These are phyloP conservation scores for Podospora comata DNA, from an alignment of 495 filamentous ascomycete species.

Conservation along the genomic window DNA sequence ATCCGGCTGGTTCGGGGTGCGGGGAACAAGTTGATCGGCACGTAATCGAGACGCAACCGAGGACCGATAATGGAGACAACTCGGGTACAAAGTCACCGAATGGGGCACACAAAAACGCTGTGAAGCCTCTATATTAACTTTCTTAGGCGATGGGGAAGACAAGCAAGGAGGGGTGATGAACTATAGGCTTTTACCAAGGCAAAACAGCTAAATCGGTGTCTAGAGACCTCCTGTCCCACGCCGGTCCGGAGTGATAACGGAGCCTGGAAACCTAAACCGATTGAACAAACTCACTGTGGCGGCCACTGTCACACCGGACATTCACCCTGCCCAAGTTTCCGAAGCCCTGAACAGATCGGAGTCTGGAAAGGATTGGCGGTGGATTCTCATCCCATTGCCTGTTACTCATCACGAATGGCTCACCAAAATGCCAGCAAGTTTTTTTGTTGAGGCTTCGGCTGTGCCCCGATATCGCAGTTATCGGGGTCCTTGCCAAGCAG, in stretches of 20 bases:
- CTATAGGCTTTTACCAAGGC: background rate
- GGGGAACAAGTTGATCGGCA: conserved; percentile 24
- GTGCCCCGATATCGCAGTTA: background rate
- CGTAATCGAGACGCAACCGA: conserved; percentile 23
- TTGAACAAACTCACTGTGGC: background rate
- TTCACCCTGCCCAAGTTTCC: background rate
- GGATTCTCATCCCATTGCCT: background rate
- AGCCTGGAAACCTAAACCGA: background rate
- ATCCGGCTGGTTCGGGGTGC: conserved; percentile 13
- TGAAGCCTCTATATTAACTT: background rate
- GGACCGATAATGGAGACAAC: conserved; percentile 19
- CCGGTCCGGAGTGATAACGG: background rate
- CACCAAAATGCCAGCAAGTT: background rate
- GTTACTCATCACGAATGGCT: background rate
- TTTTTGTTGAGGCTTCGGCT: background rate
- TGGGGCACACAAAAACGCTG: background rate
- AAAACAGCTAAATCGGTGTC: background rate
- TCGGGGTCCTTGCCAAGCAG: background rate
- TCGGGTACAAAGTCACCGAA: background rate
- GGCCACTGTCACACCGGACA: background rate
- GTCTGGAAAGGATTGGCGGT: background rate
- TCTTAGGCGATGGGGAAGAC: background rate
- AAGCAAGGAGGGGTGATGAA: background rate
- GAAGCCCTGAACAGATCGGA: background rate
- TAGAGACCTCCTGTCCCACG: background rate